These are phyloP conservation scores for Bothriochloa decipiens DNA, from an alignment of 176 grass and related monocot genomes.

Conservation along the genomic window DNA sequence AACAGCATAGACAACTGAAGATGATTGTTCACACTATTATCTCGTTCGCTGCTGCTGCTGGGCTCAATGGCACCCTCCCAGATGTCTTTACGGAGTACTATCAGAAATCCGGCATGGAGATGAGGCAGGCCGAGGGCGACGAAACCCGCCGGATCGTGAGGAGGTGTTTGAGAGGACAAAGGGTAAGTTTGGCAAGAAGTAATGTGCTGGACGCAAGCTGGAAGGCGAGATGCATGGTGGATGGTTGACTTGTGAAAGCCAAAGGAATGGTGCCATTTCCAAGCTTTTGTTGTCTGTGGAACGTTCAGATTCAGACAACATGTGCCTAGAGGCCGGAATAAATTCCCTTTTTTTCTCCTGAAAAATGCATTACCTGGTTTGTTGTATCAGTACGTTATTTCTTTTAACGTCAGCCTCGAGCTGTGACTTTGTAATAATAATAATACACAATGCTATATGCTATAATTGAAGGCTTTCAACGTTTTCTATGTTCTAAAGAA, in stretches of 20 bases:
- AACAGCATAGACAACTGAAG: not conserved
- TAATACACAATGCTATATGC: not conserved
- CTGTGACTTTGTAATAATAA: not conserved
- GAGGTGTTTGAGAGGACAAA: not conserved
- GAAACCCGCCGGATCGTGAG: not conserved
- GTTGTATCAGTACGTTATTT: not conserved
- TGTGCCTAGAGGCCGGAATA: not conserved
- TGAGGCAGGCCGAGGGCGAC: conserved; percentile 1
- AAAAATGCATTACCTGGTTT: not conserved
- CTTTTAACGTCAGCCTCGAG: not conserved
- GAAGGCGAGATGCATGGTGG: not conserved
- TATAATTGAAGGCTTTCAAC: not conserved
- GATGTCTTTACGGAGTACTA: conserved; percentile 13
- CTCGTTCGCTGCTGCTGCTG: not conserved
- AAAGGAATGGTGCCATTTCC: not conserved
- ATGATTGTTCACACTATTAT: not conserved
- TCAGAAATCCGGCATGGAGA: not conserved
- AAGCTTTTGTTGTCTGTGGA: not conserved
- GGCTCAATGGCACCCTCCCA: not conserved
- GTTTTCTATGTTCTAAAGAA: not conserved
- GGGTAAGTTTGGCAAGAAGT: not conserved
- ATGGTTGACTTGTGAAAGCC: not conserved
- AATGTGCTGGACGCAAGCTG: not conserved
- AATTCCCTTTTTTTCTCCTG: not conserved
- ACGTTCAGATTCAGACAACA: not conserved